These are phyloP conservation scores for Hericium alpestre DNA, from an alignment of 768 basidiomycete species.

Conservation along the genomic window DNA sequence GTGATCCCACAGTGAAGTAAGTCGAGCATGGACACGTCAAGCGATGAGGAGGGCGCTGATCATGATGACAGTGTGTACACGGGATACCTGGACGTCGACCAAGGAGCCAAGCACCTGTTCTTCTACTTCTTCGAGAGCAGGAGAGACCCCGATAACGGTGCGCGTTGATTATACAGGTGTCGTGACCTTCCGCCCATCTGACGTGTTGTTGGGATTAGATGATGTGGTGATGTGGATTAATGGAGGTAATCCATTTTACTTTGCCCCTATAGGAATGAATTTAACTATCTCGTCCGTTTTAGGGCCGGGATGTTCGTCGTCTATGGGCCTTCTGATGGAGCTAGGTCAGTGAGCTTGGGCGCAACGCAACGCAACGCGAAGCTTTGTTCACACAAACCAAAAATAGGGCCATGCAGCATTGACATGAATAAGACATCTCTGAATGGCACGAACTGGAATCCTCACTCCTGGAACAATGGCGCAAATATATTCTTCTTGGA, in stretches of 20 bases:
- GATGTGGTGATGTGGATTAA: constrained; percentile 63
- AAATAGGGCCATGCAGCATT: constrained; percentile 48
- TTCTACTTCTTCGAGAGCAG: constrained; percentile 58
- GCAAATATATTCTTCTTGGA: constrained; percentile 66
- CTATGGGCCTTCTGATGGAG: constrained; percentile 52
- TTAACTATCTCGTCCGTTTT: not conserved
- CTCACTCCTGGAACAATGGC: constrained; percentile 53
- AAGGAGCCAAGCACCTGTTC: constrained; percentile 41
- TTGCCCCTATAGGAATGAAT: not conserved
- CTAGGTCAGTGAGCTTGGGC: constrained; percentile 24
- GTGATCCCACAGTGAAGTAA: constrained; percentile 54
- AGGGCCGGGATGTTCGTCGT: constrained; percentile 51
- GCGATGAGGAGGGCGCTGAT: not conserved
- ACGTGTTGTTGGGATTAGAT: constrained; percentile 22
- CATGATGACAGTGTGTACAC: constrained; percentile 27
- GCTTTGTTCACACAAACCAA: too few relatives aligned
- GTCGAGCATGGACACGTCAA: constrained; percentile 1
- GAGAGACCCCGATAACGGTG: constrained; percentile 30
- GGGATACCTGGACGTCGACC: constrained; percentile 36
- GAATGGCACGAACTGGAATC: constrained; percentile 56
- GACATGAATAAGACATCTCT: constrained; percentile 43
- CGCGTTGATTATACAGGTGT: not conserved
- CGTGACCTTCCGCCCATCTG: not conserved
- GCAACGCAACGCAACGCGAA: not conserved
- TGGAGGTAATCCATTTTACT: constrained; percentile 6